These are phyloP conservation scores for Camellia japonica DNA, from an alignment of 148 eudicot genomes.

Conservation along the genomic window DNA sequence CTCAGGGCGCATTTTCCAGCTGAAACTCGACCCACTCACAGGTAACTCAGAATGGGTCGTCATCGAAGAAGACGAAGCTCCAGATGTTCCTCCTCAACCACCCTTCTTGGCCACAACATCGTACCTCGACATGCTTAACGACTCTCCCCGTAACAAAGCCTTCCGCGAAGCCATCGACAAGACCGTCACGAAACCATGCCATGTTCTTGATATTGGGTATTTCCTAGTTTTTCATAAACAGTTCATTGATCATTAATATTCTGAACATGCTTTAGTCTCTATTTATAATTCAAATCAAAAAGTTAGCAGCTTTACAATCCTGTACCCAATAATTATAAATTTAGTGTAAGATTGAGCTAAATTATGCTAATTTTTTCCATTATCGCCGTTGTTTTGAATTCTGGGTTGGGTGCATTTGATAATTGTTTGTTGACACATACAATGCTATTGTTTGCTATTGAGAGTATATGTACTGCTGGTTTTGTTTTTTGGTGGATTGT, in stretches of 20 bases:
- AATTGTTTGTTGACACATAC: neutral
- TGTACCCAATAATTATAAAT: no score
- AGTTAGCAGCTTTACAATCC: no score
- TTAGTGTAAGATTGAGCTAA: neutral
- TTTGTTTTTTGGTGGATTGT: neutral
- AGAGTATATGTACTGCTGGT: neutral
- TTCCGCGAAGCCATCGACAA: slow-evolving; percentile 68
- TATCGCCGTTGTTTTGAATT: neutral
- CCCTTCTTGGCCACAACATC: slow-evolving; percentile 61
- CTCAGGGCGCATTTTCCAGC: slow-evolving; percentile 65
- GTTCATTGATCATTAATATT: neutral
- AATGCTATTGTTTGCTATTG: neutral
- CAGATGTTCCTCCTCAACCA: slow-evolving; percentile 15
- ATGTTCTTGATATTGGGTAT: slow-evolving; percentile 90
- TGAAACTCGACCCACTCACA: slow-evolving; percentile 62
- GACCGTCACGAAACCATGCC: slow-evolving; percentile 57
- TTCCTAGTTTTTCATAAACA: neutral
- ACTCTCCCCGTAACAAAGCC: slow-evolving; percentile 58
- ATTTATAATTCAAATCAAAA: neutral
- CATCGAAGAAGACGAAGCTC: slow-evolving; percentile 50
- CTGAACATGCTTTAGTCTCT: no score
- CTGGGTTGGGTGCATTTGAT: neutral
- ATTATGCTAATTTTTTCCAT: neutral
- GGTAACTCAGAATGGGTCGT: slow-evolving; percentile 83
- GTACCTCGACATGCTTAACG: slow-evolving; percentile 91